Conservation (phyloP, 2,329 filamentous ascomycete genomes). For the Endothia cerciana region DNA sequence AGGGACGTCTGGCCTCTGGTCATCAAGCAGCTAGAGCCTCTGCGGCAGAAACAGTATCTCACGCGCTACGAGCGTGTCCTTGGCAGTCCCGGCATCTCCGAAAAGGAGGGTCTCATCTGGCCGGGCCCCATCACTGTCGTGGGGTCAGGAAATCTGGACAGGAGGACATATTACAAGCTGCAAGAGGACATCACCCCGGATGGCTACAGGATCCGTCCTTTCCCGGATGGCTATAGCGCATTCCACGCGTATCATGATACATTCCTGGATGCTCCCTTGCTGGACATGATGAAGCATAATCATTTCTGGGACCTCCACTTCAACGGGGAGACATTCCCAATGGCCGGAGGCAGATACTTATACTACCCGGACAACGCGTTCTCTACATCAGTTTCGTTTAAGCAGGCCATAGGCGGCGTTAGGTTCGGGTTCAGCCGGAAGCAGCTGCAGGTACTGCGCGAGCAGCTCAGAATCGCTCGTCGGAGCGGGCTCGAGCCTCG, state of each 20-base stretch:
- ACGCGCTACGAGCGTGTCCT: neutral
- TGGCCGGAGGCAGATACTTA: neutral
- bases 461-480: neutral
- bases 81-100: neutral
- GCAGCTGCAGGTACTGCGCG: neutral
- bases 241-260: conserved; percentile 1
- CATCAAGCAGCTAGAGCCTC: neutral
- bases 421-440: neutral
- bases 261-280: neutral
- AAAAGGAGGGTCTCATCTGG: neutral
- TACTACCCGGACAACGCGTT: neutral
- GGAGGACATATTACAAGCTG: neutral
- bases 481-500: neutral
- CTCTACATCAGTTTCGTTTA: neutral
- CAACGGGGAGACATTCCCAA: neutral
- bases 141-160: conserved; percentile 1
- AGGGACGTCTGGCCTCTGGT: neutral
- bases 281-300: conserved; percentile 1
- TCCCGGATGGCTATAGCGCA: neutral
- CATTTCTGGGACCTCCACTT: neutral
- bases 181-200: conserved; percentile 2
- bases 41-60: neutral
- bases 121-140: neutral
- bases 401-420: neutral
- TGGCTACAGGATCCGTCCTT: neutral